Percentiles rank a stretch among this genome's conserved stretches.
Conservation (phyloP, 2,329 filamentous ascomycete species). For the Chaetomiaceae sp. region DNA sequence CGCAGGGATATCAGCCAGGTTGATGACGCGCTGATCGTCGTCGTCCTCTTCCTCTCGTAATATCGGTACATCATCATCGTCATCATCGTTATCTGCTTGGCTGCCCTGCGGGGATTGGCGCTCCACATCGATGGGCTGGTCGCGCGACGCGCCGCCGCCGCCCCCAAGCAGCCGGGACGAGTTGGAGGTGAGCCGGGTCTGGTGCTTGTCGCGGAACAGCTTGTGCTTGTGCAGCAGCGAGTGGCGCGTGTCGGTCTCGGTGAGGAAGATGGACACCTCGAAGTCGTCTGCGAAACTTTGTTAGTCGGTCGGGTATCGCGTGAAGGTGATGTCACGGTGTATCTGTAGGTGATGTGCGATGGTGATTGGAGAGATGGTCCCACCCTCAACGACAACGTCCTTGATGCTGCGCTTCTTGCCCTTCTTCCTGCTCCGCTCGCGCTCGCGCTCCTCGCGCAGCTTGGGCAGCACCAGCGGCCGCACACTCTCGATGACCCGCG, state of each 20-base stretch:
- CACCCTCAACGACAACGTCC: conserved; percentile 78
- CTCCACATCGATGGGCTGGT: conserved; percentile 49
- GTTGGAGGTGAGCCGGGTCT: conserved; percentile 53
- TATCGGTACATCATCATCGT: conserved; percentile 10
- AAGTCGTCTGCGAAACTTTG: conserved; percentile 85
- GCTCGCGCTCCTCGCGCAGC: conserved; percentile 76
- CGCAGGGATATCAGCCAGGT: conserved; percentile 51
- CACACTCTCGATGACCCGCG: conserved; percentile 76
- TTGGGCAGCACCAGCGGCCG: conserved; percentile 85
- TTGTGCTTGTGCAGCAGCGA: conserved; percentile 83
- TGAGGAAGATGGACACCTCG: conserved; percentile 89
- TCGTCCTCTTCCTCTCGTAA: conserved; percentile 58
- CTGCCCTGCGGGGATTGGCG: conserved; percentile 13
- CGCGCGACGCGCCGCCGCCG: conserved; percentile 40
- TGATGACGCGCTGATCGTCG: conserved; percentile 52
- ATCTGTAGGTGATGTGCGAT: background rate
- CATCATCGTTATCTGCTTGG: background rate
- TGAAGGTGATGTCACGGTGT: too few species aligned
- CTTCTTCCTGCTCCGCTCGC: conserved; percentile 54
- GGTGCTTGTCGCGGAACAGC: conserved; percentile 56
- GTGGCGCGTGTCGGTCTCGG: conserved; percentile 77
- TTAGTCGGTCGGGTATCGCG: too few species aligned
- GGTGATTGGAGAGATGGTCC: conserved; percentile 23
- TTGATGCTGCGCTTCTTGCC: conserved; percentile 74
- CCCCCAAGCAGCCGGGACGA: conserved; percentile 44